Evolutionary conservation across 768 basidiomycete species (phyloP), one percentile per base, ranked within the genome.

Genomic region (Wakefieldia striispora): DNA sequence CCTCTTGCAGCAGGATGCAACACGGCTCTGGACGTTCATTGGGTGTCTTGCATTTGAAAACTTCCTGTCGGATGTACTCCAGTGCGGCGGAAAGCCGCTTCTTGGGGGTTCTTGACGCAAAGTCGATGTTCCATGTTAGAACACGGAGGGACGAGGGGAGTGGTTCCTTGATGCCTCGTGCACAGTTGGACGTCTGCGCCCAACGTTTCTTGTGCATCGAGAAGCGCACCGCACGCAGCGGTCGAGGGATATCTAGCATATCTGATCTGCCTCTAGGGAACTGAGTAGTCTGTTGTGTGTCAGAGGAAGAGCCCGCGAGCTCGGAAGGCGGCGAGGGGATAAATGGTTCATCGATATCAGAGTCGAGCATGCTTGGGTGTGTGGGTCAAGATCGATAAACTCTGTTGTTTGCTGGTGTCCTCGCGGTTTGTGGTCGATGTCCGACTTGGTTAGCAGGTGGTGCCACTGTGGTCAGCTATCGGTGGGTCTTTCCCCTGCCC

Each of bases 61-160:
- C 73, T 3, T 77, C 72, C 29, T 69, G 62, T 59, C 79, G 76
- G 53, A 89, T 73, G 61, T 87, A 73, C 13, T 75, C 68, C 49
- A 90, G 70, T 16, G 75, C 75, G 3, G 72, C 64, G 1, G 49
- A 52, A 29, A 85, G 70, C 7, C 88, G 80, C 48, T 70, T 70
- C 37, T 67, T 69, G 10, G 59, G 60, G 35, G 70, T 56, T 0
- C 62, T 55, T 14, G 67, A 66, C 35, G 61, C 54, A 60, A 77
- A 82, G 60, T 85, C 79, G 46, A 90, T 57, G 65, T 91, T 90
- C 88, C 88, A 91, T 24, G 85, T 82, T 53, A 90, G 64, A 42
- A 91, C 63, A 48, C 72, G 73, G 42, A 89, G 58, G 31, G 69
- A 69, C 24, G 72, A 59, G n/a, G 78, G 77, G 42, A 71, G 63